Base-by-base conservation (phyloP, 164 flowering plant species). In the Nymphaea colorata region DNA sequence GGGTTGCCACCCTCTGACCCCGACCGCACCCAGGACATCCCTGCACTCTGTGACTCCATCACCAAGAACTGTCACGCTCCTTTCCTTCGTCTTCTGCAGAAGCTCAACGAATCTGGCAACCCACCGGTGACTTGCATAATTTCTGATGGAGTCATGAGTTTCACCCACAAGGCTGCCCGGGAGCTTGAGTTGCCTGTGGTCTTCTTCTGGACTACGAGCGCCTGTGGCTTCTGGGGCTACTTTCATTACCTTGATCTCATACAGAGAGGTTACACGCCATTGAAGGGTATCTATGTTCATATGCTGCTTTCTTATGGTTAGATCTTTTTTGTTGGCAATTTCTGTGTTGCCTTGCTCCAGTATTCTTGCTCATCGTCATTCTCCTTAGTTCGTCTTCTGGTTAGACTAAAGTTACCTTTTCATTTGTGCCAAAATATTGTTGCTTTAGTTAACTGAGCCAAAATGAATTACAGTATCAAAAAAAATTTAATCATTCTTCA, bases 1-100 rank as follows among this genome's bases (percentile, higher is more conserved):
- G 89, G 93, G 3, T 6, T 86, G 51, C 89, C 86, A 0, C 80
- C 78, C 0, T 82, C 90, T 0, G 85, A 83, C 7, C 51, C 41
- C 3, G 84, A 85, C 45, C 79, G 82, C 1, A 82, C 87, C 2
- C 86, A 82, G 59, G 79, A 85, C 66, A 41, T 80, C 41, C 76
- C 80, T 0, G 43, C 77, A 3, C 71, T 87, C 2, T 80, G 87
- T 47, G 77, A 70, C 7, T 76, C 82, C 0, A 76, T 75, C 72
- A 15, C 75, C 3, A 5, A 53, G 43, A 67, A 63, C 60, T 51
- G 18, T 44, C 25, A 41, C 4, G 41, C 18, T 15, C 79, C 85
- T 3, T 73, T 79, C 6, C 43, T 60, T 3, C 75, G 77, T 43
- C 75, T 84, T 3, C 14, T 83, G 17, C 3, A 4, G 0, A 72